Base-by-base conservation (phyloP, 139 green algal genomes). In the Chara braunii region DNA sequence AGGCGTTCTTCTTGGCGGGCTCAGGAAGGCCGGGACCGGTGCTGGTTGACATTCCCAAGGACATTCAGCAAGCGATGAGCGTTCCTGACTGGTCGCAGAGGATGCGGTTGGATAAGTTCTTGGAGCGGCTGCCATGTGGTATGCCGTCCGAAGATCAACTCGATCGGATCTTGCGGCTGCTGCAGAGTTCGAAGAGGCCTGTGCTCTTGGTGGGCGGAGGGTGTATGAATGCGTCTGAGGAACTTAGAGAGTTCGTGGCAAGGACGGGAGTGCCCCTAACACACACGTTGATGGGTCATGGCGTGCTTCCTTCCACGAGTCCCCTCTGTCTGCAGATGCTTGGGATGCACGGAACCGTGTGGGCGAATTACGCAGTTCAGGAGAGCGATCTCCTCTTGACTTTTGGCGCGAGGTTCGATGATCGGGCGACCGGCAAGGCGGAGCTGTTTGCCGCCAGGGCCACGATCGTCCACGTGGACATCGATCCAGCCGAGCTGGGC, bases 351-450 rank as follows among this genome's bases (percentile, higher is more conserved):
- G 91, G 92, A 70, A 96, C 93, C 1, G 89, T 98, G 43, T 87
- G 83, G 45, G 92, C 90, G 36, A 99, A 98, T 83, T 96, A 91
- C 68, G 88, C 91, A 1, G 83, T 99, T 6, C 86, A 98, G 64
- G 34, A 43, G 22, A 78, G 85, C 0, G 91, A 97, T 77, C 81
- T 98, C 70, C 83, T 97, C 64, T 75, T 97, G 4, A 91, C 93
- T 5, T 82, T 99, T 51, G 94, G 94, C 32, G 93, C 96, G 63
- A 84, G 94, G n/a, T 99, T 99, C 76, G 94, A 99, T 58, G 94
- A 99, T 79, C 91, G 94, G 40, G 94, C 98, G 37, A 99, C 94
- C 0, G 90, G 91, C 70, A 95, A 95, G 84, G 83, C 98, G 45
- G 92, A 98, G 72, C 70, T 80, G 7, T 99, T 99, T 81, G 93